These are phyloP conservation scores for Tephrocybe rancida DNA, from an alignment of 768 basidiomycete species.

Conservation along the genomic window DNA sequence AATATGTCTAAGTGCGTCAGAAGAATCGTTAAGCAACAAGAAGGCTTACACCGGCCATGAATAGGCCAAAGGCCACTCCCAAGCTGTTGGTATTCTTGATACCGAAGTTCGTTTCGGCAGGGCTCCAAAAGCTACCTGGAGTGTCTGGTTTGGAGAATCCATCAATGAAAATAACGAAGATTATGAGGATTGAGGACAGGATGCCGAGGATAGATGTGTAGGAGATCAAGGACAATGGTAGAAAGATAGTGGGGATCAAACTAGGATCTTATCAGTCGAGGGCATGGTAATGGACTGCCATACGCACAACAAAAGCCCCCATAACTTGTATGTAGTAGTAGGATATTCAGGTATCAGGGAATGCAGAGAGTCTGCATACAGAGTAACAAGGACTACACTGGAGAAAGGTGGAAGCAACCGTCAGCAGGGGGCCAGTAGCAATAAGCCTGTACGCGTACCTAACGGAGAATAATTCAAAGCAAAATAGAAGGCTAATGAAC, in stretches of 20 bases:
- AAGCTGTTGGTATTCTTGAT: conserved; percentile 58
- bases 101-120: conserved; percentile 66
- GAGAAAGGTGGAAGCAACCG: not conserved
- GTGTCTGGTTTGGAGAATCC: conserved; percentile 70
- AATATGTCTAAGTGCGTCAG: not conserved
- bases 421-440: not conserved
- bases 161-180: conserved; percentile 79
- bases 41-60: conserved; percentile 83
- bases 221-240: conserved; percentile 85
- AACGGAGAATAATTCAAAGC: conserved; percentile 84
- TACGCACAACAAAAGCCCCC: conserved; percentile 71
- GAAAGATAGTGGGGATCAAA: conserved; percentile 80
- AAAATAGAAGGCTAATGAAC: conserved; percentile 74
- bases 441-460: conserved; percentile 43
- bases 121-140: conserved; percentile 82
- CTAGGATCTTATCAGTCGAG: conserved; percentile 35
- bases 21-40: not conserved
- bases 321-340: conserved; percentile 71
- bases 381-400: conserved; percentile 85
- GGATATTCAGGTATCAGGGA: conserved; percentile 70
- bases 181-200: conserved; percentile 72
- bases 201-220: conserved; percentile 89
- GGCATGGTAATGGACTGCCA: not conserved
- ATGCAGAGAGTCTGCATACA: conserved; percentile 87
- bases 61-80: conserved; percentile 82